These are phyloP conservation scores for Pythium utonaiense DNA, from an alignment of 352 stramenopile genomes.

Conservation along the genomic window DNA sequence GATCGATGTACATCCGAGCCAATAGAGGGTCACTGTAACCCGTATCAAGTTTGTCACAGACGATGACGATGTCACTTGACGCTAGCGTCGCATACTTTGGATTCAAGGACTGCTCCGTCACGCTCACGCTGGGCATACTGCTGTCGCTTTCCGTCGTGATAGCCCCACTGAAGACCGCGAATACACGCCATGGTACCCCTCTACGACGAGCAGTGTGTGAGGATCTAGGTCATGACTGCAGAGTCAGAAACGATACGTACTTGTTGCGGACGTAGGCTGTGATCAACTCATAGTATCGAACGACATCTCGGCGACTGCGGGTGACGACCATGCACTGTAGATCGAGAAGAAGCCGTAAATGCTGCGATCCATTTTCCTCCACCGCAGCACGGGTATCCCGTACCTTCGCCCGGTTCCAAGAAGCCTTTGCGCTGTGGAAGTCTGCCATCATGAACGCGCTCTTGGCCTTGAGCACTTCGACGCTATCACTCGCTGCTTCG, in stretches of 20 bases:
- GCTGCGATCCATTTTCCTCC: too few relatives aligned
- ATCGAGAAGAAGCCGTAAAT: background rate
- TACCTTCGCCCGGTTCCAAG: slow-evolving; percentile 34
- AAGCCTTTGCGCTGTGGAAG: slow-evolving; percentile 35
- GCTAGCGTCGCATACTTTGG: slow-evolving; percentile 39
- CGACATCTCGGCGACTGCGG: slow-evolving; percentile 70
- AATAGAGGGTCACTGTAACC: slow-evolving; percentile 80
- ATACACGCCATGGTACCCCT: slow-evolving; percentile 57
- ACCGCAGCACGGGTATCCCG: too few relatives aligned
- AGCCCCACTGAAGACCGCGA: slow-evolving; percentile 64
- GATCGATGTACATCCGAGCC: slow-evolving; percentile 81
- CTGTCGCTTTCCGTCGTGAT: slow-evolving; percentile 22
- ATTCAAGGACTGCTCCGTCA: slow-evolving; percentile 73
- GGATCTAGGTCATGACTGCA: background rate
- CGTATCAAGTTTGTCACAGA: slow-evolving; percentile 86
- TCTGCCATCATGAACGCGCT: slow-evolving; percentile 70
- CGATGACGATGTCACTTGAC: slow-evolving; percentile 71
- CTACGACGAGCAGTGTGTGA: too few relatives aligned
- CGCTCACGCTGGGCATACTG: slow-evolving; percentile 12
- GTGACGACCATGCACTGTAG: slow-evolving; percentile 78
- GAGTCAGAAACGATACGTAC: slow-evolving; percentile 24
- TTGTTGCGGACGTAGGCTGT: slow-evolving; percentile 52
- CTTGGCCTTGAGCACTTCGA: slow-evolving; percentile 67
- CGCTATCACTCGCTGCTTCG: slow-evolving; percentile 55
- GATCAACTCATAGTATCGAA: slow-evolving; percentile 70